These are phyloP conservation scores for Mortierella sp. DNA, from an alignment of 371 early-diverging fungal genomes.

Conservation along the genomic window DNA sequence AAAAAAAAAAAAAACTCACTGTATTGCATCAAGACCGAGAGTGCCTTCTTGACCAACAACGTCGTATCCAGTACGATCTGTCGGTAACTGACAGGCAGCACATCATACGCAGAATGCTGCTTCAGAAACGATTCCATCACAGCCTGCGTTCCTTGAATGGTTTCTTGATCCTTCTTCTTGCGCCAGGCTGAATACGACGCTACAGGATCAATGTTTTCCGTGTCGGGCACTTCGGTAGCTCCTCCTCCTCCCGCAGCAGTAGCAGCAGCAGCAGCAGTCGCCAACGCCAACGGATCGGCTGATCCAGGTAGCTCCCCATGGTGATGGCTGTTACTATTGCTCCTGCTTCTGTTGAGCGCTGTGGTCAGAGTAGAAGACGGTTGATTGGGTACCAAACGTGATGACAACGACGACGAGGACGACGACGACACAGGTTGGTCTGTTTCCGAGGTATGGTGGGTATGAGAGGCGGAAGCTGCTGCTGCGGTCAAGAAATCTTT, in stretches of 20 bases:
- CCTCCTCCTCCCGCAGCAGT: neutral
- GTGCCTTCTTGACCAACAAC: constrained; percentile 91
- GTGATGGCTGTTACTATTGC: constrained; percentile 1
- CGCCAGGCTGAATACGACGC: constrained; percentile 51
- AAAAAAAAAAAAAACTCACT: constrained; percentile 33
- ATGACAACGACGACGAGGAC: constrained; percentile 1
- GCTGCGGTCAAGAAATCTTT: too few species aligned
- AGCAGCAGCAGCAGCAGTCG: neutral
- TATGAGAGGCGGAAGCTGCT: too few species aligned
- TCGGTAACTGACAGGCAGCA: constrained; percentile 90
- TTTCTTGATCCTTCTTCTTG: constrained; percentile 46
- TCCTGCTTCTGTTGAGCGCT: constrained; percentile 14
- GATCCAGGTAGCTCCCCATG: neutral
- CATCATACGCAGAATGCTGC: constrained; percentile 87
- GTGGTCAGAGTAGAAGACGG: constrained; percentile 20
- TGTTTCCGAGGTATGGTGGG: neutral
- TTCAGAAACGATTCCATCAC: constrained; percentile 75
- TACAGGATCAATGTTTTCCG: constrained; percentile 45
- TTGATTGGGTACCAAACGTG: constrained; percentile 1
- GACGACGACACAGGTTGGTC: neutral
- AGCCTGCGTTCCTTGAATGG: constrained; percentile 50
- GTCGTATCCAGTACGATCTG: constrained; percentile 92
- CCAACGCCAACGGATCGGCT: neutral
- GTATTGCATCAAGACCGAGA: constrained; percentile 91
- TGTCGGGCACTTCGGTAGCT: constrained; percentile 4